These are phyloP conservation scores for Yarrowia alimentaria DNA, from an alignment of 805 yeast genomes.

Conservation along the genomic window DNA sequence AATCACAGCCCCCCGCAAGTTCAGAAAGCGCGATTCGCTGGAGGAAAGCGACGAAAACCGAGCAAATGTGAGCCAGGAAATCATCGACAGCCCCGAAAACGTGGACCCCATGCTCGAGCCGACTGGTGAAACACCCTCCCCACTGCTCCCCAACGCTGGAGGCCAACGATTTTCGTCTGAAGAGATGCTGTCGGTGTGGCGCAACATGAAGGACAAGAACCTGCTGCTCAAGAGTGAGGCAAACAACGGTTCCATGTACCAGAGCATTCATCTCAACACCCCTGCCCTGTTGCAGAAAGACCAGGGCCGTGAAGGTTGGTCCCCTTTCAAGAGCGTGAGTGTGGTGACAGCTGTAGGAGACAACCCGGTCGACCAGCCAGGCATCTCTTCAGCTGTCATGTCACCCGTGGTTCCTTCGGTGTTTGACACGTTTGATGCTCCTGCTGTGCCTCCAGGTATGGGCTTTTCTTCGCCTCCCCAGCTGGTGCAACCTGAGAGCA, in stretches of 20 bases:
- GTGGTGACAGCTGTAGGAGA: neutral
- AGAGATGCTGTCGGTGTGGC: constrained; percentile 56
- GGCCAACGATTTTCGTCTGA: constrained; percentile 50
- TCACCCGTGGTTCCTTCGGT: constrained; percentile 4
- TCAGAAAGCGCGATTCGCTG: constrained; percentile 6
- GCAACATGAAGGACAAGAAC: constrained; percentile 41
- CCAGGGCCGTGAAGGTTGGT: constrained; percentile 17
- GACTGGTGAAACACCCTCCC: constrained; percentile 2
- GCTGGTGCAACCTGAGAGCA: constrained; percentile 43
- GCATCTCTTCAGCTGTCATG: neutral
- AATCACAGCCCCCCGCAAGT: constrained; percentile 25
- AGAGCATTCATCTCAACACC: constrained; percentile 26
- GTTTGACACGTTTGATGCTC: constrained; percentile 15
- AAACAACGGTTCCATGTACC: constrained; percentile 23
- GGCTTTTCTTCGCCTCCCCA: constrained; percentile 20
- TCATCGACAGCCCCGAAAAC: constrained; percentile 7
- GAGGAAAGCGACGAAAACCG: constrained; percentile 14
- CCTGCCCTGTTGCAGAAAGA: constrained; percentile 24
- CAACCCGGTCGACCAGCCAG: neutral
- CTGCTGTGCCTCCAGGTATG: constrained; percentile 23
- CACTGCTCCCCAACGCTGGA: constrained; percentile 38
- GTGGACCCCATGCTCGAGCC: constrained; percentile 10
- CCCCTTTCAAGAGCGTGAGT: constrained; percentile 13
- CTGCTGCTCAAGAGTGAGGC: constrained; percentile 33
- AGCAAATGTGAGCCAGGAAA: neutral